These are phyloP conservation scores for Kwoniella dejecticola DNA, from an alignment of 768 basidiomycete genomes.

Conservation along the genomic window DNA sequence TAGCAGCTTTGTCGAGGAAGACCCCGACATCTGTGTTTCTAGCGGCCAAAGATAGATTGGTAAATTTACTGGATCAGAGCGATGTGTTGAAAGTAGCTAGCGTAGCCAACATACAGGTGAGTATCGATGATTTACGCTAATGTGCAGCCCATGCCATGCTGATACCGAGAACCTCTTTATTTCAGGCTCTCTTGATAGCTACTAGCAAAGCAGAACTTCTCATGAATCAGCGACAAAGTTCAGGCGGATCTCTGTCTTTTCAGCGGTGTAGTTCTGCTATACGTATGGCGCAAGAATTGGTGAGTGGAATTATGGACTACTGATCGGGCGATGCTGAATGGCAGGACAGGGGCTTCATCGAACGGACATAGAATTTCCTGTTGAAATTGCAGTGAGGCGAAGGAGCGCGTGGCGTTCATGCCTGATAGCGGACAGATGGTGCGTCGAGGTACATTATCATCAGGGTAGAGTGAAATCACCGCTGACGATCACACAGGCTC, in stretches of 20 bases:
- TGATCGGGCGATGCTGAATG: neutral
- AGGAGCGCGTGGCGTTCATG: slow-evolving; percentile 5
- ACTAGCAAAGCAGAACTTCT: neutral
- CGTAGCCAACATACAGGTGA: slow-evolving; percentile 2
- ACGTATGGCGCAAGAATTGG: slow-evolving; percentile 2
- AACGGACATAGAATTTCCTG: neutral
- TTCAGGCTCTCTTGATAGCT: neutral
- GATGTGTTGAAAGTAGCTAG: slow-evolving; percentile 8
- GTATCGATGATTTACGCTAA: neutral
- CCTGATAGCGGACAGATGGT: slow-evolving; percentile 1
- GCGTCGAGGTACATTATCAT: no score
- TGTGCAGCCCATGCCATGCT: neutral
- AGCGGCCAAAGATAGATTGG: neutral
- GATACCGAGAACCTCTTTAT: neutral
- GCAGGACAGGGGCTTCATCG: neutral
- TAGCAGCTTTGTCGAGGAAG: neutral
- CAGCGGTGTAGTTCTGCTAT: neutral
- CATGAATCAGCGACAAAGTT: slow-evolving; percentile 1
- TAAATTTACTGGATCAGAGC: slow-evolving; percentile 1
- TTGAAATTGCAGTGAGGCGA: neutral
- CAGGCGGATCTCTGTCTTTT: slow-evolving; percentile 1
- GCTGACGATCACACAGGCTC: no score
- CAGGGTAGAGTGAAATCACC: no score
- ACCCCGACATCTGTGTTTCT: neutral
- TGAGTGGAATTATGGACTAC: neutral